Evolutionary conservation across 108 stramenopile species (phyloP), one percentile per base, ranked within the genome.

Genomic region (Fragilariopsis cylindrus): DNA sequence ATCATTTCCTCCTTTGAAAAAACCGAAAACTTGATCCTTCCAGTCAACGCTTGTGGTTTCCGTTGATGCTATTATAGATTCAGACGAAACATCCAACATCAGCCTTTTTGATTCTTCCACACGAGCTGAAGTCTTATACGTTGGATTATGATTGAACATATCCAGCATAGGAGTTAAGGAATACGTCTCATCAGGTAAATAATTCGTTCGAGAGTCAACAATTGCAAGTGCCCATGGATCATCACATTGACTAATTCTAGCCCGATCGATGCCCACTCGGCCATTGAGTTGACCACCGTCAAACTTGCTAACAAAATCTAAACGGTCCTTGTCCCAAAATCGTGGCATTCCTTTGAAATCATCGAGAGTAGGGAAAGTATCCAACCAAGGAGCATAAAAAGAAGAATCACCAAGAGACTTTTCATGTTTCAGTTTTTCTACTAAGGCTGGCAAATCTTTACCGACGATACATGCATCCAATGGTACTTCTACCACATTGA

Each of bases 151-250:
- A 74, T 88, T 93, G 54, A 93, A 79, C 89, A 93, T 90, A 65
- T 93, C 89, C 48, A 93, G 49, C 64, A 89, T 57, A 16, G 92
- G 92, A 21, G 92, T 90, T 77, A 90, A 81, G 13, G 87, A 66
- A 66, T 90, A 93, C 46, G 49, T 76, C 7, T 75, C 72, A 70
- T 92, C 88, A 19, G 79, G 81, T 13, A 93, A 60, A 73, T 87
- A 93, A 54, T 90, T 89, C 42, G 85, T 83, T 58, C 92, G 81
- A 9, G 92, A 89, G 76, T 87, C 83, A 21, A 93, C 92, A 71
- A 83, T 82, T 8, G 92, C 89, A n/a, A 88, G 75, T 8, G 92
- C 88, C 92, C 92, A 90, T 60, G 70, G 81, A 74, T 90, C 86
- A 73, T 69, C 49, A 47, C 71, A 58, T 46, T 58, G 18, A 15